Evolutionary conservation across 495 filamentous ascomycete genomes (phyloP).

Genomic region (Aspergillus sclerotiicarbonarius): DNA sequence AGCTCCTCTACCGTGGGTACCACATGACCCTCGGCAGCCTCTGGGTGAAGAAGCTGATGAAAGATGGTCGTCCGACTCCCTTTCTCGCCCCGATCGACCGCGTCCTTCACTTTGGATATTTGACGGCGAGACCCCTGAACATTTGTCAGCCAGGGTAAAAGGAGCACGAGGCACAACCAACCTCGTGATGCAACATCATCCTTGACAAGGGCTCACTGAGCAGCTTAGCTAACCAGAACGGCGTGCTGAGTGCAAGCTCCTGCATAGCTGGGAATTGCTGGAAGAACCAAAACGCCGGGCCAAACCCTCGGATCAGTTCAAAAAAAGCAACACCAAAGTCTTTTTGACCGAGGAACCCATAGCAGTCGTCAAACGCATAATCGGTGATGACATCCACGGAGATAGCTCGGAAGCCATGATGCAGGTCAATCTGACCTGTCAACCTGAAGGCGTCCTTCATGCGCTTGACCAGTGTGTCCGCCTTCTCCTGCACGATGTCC

Average conservation of each 20-base stretch:
- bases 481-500: conserved; percentile 25
- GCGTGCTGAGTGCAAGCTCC: conserved; percentile 13
- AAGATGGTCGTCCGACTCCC: conserved; percentile 30
- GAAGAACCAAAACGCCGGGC: conserved; percentile 22
- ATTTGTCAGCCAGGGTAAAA: not conserved
- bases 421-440: conserved; percentile 17
- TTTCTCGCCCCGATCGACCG: conserved; percentile 21
- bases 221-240: conserved; percentile 22
- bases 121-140: conserved; percentile 16
- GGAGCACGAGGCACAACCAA: conserved; percentile 1
- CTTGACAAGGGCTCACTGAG: conserved; percentile 11
- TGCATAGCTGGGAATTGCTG: conserved; percentile 23
- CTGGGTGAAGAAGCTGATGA: conserved; percentile 29
- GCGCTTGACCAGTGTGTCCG: conserved; percentile 10
- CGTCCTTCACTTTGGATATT: conserved; percentile 16
- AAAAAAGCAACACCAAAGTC: conserved; percentile 22
- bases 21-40: conserved; percentile 20
- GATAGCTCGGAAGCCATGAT: conserved; percentile 31
- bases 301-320: conserved; percentile 16
- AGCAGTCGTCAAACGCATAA: conserved; percentile 36
- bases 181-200: conserved; percentile 26
- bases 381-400: conserved; percentile 46
- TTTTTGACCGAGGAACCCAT: conserved; percentile 18
- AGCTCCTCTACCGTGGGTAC: conserved; percentile 22
- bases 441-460: conserved; percentile 16